Base-by-base conservation (phyloP, 2,329 filamentous ascomycete species). In the Truncatella angustata region DNA sequence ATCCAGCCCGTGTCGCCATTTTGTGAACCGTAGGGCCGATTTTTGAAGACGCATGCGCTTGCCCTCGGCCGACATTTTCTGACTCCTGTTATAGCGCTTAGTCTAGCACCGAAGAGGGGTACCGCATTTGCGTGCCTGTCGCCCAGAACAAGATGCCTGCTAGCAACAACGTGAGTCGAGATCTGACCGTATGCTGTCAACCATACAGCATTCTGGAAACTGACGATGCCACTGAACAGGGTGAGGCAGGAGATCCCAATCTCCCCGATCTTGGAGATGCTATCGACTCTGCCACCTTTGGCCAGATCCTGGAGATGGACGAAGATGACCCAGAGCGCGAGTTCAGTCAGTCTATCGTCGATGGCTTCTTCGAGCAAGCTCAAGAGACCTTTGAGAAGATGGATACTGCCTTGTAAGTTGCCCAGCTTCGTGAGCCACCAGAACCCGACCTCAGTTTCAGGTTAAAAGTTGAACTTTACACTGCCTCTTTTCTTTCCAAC, bases 241-340 rank as follows among this genome's bases (percentile, higher is more conserved):
- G 77, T 61, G 72, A 78, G 56, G 74, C 71, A 50, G 73, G 75
- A 60, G 72, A 77, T 58, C 73, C 74, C 51, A 76, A 71, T 55
- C 69, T 84, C 63, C 76, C 78, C 54, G 82, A 89, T 54, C 82
- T 91, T 59, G 85, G 84, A 54, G 88, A 94, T 59, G 79, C 80
- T 66, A 86, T 99, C 71, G 93, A 97, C 70, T 74, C 78, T 55
- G 69, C 72, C 51, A 96, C 91, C 52, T 99, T 99, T 64, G 85
- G 87, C 63, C 94, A 97, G 77, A 97, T 99, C 68, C 83, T 97
- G 57, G 94, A 97, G 72, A 97, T 99, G 93, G 94, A 99, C 70
- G 94, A 97, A 58, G 88, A 90, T 58, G 87, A 90, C 60, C 83
- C 86, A 10, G 88, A 93, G 58, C 81, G 86, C 62, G 91, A 96